phyloP scores from a whole-genome alignment of 768 basidiomycete genomes.

The Clitopilus passeckerianus region DNA sequence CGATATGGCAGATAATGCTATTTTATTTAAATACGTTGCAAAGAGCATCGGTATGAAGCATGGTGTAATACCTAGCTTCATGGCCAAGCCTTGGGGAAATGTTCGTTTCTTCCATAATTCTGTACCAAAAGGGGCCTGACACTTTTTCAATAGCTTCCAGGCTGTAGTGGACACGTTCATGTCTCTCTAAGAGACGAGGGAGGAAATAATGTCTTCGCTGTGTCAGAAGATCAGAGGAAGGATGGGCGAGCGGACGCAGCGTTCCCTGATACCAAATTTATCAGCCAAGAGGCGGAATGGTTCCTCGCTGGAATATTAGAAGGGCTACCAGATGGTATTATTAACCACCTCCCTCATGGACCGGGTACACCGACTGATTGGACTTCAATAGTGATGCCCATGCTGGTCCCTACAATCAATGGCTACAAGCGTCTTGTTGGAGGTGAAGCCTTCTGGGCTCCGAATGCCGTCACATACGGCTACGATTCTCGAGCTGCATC shows the following conservation, averaged over 20 bases:
- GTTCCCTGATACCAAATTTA: slow-evolving; percentile 76
- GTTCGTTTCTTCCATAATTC: slow-evolving; percentile 36
- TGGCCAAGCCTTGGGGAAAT: slow-evolving; percentile 96
- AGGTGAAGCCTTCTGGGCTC: slow-evolving; percentile 93
- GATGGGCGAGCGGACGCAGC: slow-evolving; percentile 66
- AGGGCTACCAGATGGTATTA: slow-evolving; percentile 83
- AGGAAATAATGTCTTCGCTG: slow-evolving; percentile 80
- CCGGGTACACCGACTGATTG: not conserved
- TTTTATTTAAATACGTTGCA: slow-evolving; percentile 87
- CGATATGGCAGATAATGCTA: slow-evolving; percentile 88
- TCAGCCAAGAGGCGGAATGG: slow-evolving; percentile 81
- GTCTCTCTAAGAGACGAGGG: slow-evolving; percentile 70
- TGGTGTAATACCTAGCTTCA: slow-evolving; percentile 91
- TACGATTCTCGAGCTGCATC: slow-evolving; percentile 94
- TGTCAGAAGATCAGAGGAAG: slow-evolving; percentile 53
- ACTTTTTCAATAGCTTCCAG: slow-evolving; percentile 62
- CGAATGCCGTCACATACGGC: slow-evolving; percentile 89
- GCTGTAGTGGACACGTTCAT: slow-evolving; percentile 95
- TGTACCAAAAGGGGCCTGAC: not conserved
- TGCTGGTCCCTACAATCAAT: slow-evolving; percentile 87
- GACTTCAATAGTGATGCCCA: slow-evolving; percentile 62
- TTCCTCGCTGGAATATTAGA: slow-evolving; percentile 94
- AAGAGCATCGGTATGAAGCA: slow-evolving; percentile 91
- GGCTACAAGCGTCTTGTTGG: slow-evolving; percentile 96
- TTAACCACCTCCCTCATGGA: not conserved